Base-by-base conservation (phyloP, 2,329 filamentous ascomycete species). In the Dendryphion nanum region DNA sequence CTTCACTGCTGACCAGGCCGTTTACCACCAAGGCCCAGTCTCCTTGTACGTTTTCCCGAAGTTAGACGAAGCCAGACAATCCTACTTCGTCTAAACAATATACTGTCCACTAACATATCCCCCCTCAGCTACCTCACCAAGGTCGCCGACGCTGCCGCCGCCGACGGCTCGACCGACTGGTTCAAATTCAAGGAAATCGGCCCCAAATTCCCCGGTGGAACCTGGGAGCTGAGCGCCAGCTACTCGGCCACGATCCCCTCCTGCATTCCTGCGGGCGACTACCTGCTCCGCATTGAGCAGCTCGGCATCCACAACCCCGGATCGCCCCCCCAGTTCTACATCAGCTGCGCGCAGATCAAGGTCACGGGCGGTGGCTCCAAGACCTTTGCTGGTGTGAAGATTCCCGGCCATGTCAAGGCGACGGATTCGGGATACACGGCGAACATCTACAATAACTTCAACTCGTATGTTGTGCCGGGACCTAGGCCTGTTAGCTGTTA, bases 171-270 rank as follows among this genome's bases (percentile, higher is more conserved):
- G 34, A 47, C 48, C 4, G 34, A 36, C 26, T 55, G 52, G 51
- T 53, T 53, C 45, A 54, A 54, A 43, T 51, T 54, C 41, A 50
- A 47, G 34, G 50, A 55, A 13, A 53, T 55, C 30, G 51, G 48
- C 5, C 48, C 51, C 6, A 52, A 33, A 5, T 55, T 55, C 37
- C 37, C 45, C 5, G 39, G 37, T 4, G 33, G 32, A 19, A 44
- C 35, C 6, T 48, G 44, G 34, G 35, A 46, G 30, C 6, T 37
- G 26, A 6, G 4, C 31, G 18, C 44, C 13, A 38, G 20, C 30
- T 57, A 53, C 46, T 35, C 21, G 30, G 51, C 48, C 18, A 44
- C 30, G 7, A 46, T 57, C 23, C 53, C 54, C 12, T 47, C 38
- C 14, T 57, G 53, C 40, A 23, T 55, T 14, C 33, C 52, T 21